Conservation (phyloP, 306 rosid genomes). For the Betula pendula region DNA sequence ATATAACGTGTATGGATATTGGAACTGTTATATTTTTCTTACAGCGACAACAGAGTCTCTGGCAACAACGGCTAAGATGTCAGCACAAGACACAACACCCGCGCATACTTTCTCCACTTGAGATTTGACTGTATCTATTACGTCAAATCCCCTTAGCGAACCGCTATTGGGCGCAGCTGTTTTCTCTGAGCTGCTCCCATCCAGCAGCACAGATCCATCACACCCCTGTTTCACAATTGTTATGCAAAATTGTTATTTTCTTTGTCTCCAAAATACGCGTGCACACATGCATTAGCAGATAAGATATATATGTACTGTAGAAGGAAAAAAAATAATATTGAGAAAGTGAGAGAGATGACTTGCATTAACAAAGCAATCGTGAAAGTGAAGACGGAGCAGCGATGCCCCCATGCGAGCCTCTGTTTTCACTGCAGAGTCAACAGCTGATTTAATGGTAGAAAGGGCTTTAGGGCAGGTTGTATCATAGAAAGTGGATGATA, state of each 20-base stretch:
- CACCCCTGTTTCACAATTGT: slow-evolving; percentile 42
- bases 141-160: slow-evolving; percentile 48
- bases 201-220: slow-evolving; percentile 55
- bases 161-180: slow-evolving; percentile 41
- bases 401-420: slow-evolving; percentile 88
- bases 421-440: slow-evolving; percentile 38
- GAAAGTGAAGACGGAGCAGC: slow-evolving; percentile 83
- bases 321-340: background rate
- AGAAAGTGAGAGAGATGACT: slow-evolving; percentile 27
- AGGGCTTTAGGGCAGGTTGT: slow-evolving; percentile 57
- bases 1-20: background rate
- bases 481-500: slow-evolving; percentile 56
- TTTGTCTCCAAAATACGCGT: too few species aligned
- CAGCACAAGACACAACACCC: slow-evolving; percentile 56
- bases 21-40: background rate
- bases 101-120: slow-evolving; percentile 36
- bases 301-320: too few species aligned
- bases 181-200: slow-evolving; percentile 44
- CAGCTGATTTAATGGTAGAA: slow-evolving; percentile 46
- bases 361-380: slow-evolving; percentile 87
- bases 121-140: slow-evolving; percentile 43
- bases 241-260: too few species aligned
- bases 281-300: too few species aligned
- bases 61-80: slow-evolving; percentile 50
- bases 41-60: slow-evolving; percentile 43